Evolutionary conservation across 2,329 filamentous ascomycete species (phyloP).

Genomic region (Fusarium keratoplasticum): DNA sequence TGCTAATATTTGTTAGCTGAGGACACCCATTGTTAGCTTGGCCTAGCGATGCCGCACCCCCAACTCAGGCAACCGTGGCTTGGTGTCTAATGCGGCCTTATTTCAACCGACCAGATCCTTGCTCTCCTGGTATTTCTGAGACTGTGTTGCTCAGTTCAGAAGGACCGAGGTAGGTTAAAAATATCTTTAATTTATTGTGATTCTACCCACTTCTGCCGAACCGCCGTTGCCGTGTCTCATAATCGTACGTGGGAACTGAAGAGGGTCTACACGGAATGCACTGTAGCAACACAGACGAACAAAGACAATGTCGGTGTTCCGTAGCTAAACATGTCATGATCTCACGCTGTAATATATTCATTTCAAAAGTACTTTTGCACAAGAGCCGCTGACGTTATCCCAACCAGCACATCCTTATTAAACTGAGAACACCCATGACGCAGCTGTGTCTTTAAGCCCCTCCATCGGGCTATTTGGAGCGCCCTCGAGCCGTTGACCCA

Average conservation of each 20-base stretch:
- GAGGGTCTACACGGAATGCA: background rate
- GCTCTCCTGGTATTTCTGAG: background rate
- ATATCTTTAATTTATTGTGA: background rate
- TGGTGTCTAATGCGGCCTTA: background rate
- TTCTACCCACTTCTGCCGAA: background rate
- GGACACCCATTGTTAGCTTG: background rate
- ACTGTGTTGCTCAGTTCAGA: background rate
- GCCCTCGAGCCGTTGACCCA: background rate
- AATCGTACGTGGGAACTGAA: background rate
- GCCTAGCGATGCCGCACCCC: background rate
- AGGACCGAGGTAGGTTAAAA: background rate
- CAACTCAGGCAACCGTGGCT: background rate
- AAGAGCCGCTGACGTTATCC: background rate
- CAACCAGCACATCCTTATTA: background rate
- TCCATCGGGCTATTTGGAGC: background rate
- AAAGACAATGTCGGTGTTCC: background rate
- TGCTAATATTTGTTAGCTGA: background rate
- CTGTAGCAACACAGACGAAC: background rate
- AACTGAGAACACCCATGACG: background rate
- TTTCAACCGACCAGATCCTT: background rate
- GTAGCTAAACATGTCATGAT: background rate
- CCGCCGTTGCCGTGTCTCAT: background rate
- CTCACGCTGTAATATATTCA: background rate
- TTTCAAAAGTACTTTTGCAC: background rate
- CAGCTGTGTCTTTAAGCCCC: background rate